These are phyloP conservation scores for Dacryopinax spathularia DNA, from an alignment of 768 basidiomycete genomes.

Conservation along the genomic window DNA sequence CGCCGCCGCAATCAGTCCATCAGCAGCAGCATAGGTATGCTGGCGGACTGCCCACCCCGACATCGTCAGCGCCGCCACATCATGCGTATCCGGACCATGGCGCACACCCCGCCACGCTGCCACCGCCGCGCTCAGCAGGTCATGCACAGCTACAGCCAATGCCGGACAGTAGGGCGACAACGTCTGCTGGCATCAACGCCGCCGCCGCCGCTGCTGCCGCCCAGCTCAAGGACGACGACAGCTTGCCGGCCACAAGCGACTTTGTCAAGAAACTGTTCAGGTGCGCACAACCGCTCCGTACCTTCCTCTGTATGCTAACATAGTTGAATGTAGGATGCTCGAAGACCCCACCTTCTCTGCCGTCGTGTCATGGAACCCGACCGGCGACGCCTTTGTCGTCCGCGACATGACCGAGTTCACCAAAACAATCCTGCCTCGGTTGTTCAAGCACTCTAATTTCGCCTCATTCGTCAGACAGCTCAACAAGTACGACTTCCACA, in stretches of 20 bases:
- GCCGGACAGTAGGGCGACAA: conserved; percentile 12
- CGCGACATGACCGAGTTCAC: conserved; percentile 94
- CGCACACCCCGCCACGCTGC: background rate
- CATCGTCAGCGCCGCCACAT: background rate
- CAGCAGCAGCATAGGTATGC: conserved; percentile 8
- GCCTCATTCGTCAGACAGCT: conserved; percentile 83
- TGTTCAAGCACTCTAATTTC: conserved; percentile 94
- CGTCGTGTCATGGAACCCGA: conserved; percentile 70
- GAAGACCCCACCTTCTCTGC: conserved; percentile 59
- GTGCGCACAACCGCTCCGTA: conserved; percentile 33
- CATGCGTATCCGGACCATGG: conserved; percentile 11
- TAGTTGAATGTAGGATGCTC: conserved; percentile 50
- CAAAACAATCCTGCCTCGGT: conserved; percentile 68
- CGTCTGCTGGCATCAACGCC: conserved; percentile 10
- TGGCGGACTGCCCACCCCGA: background rate
- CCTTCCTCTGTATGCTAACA: conserved; percentile 8
- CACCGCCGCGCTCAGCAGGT: background rate
- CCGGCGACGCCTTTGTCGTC: conserved; percentile 81
- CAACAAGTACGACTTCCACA: conserved; percentile 96
- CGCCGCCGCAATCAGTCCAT: conserved; percentile 6
- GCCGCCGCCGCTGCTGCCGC: conserved; percentile 1
- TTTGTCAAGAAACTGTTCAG: conserved; percentile 93
- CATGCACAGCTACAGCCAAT: background rate
- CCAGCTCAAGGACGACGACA: conserved; percentile 39
- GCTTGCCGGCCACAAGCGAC: conserved; percentile 77